Percentiles rank a stretch among this genome's conserved stretches.
phyloP scores from a whole-genome alignment of 2,329 filamentous ascomycete species.

The Fusarium abutilonis region DNA sequence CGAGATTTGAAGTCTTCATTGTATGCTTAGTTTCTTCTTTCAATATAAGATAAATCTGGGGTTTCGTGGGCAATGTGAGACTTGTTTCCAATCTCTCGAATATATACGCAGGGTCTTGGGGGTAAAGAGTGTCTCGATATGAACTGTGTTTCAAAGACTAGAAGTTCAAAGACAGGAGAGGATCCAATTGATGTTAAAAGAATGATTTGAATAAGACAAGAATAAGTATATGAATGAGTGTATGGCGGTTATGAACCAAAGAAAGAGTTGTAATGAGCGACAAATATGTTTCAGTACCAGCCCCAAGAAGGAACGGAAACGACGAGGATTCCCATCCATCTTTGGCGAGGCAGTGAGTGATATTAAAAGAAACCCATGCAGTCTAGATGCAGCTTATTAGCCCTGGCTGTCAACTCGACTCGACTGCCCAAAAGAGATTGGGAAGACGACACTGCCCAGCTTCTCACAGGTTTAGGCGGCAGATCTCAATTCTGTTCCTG shows the following conservation, averaged over 20 bases:
- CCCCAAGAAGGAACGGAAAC: slow-evolving; percentile 33
- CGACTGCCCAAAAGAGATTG: slow-evolving; percentile 13
- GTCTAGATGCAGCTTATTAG: slow-evolving; percentile 14
- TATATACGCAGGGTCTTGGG: background rate
- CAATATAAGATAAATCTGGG: background rate
- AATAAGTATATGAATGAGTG: slow-evolving; percentile 39
- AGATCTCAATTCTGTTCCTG: slow-evolving; percentile 40
- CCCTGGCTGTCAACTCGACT: slow-evolving; percentile 10
- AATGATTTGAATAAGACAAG: slow-evolving; percentile 21
- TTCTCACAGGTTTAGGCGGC: slow-evolving; percentile 18
- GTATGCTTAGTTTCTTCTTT: slow-evolving; percentile 3
- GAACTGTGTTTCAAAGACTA: slow-evolving; percentile 29
- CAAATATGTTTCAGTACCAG: slow-evolving; percentile 31
- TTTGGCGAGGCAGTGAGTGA: slow-evolving; percentile 20
- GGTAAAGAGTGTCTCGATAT: slow-evolving; percentile 16
- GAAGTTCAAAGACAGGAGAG: slow-evolving; percentile 19
- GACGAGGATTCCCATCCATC: slow-evolving; percentile 7
- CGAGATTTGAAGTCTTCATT: slow-evolving; percentile 49
- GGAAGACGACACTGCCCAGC: slow-evolving; percentile 22
- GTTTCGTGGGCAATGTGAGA: slow-evolving; percentile 4
- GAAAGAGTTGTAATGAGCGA: slow-evolving; percentile 19
- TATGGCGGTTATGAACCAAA: slow-evolving; percentile 26
- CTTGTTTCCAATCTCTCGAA: slow-evolving; percentile 3
- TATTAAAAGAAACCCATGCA: slow-evolving; percentile 31
- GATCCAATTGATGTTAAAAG: slow-evolving; percentile 31